Conservation (phyloP, 2,329 filamentous ascomycete genomes). For the Talaromyces sp. region DNA sequence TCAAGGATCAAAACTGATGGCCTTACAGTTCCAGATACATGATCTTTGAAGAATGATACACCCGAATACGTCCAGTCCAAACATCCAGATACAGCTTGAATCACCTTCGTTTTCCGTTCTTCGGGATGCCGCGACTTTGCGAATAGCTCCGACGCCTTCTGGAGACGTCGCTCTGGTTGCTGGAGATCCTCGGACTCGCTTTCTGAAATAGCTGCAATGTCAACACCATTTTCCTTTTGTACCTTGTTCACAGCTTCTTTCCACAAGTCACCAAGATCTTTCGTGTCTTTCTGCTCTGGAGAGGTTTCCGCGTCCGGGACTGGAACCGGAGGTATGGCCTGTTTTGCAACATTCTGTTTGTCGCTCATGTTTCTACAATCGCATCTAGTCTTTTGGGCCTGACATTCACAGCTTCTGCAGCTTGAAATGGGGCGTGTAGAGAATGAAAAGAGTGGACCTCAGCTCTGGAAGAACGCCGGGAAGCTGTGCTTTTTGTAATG, state of each 20-base stretch:
- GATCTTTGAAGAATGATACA: not conserved
- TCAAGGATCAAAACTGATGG: not conserved
- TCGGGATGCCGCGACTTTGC: slow-evolving; percentile 1
- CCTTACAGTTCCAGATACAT: slow-evolving; percentile 7
- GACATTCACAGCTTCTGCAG: not conserved
- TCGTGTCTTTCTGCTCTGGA: not conserved
- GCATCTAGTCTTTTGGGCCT: not conserved
- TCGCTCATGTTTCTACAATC: not conserved
- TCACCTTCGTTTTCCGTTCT: slow-evolving; percentile 1
- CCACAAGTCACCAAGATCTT: not conserved
- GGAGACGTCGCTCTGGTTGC: slow-evolving; percentile 1
- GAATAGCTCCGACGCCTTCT: slow-evolving; percentile 1
- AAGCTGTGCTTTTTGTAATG: not conserved
- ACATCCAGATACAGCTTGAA: slow-evolving; percentile 4
- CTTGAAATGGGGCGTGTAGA: not conserved
- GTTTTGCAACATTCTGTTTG: not conserved
- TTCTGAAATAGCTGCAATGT: not conserved
- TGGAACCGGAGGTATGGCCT: not conserved
- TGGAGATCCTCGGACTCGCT: not conserved
- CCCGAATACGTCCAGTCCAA: slow-evolving; percentile 7
- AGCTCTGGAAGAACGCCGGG: not conserved
- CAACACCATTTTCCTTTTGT: not conserved
- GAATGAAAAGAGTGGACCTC: not conserved
- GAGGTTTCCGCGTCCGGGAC: not conserved
- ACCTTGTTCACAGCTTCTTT: not conserved